Base-by-base conservation (phyloP, 2,329 filamentous ascomycete species). In the Colletotrichum musicola region DNA sequence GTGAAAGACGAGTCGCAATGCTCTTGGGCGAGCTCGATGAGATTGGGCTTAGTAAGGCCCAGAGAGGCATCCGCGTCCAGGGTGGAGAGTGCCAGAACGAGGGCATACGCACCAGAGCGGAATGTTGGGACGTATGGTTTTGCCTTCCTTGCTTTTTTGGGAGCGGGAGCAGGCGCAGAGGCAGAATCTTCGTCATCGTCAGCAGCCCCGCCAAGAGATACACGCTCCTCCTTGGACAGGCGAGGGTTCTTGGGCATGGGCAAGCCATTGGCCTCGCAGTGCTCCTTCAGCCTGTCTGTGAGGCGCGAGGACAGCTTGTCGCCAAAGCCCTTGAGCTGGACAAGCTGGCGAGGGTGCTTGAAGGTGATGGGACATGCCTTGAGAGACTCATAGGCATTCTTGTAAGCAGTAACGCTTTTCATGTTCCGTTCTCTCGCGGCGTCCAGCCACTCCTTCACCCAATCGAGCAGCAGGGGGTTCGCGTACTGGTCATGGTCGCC, bases 391-490 rank as follows among this genome's bases (percentile, higher is more conserved):
- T 93, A 93, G 1, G 93, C 93, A 73, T 91, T 89, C 71, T 88
- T 92, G 78, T 94, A 95, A 0, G 88, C 90, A n/a, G 85, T 88
- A 25, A 89, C 80, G 22, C 91, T 91, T 76, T 93, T 94, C 18
- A 88, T 88, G 75, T 91, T 93, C 53, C 86, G 87, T 72, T 93
- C 88, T 56, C 86, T 85, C 13, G 92, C 92, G 47, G 86, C 77
- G 51, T 94, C 91, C 57, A 92, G 86, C 91, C 91, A 94, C 81
- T 94, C 92, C 75, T 92, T 90, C 58, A 95, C 88, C 89, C 92
- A 95, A 71, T 82, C 81, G 12, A 95, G 84, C 9, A 94, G 84
- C 47, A 93, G 83, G 5, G 92, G 90, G 73, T 96, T 96, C 16
- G 89, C 86, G 71, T 88, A 90, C 30, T 82, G 73, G 22, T 77